Evolutionary conservation across 306 rosid species (phyloP), one percentile per base, ranked within the genome.

Genomic region (Dryas drummondii): DNA sequence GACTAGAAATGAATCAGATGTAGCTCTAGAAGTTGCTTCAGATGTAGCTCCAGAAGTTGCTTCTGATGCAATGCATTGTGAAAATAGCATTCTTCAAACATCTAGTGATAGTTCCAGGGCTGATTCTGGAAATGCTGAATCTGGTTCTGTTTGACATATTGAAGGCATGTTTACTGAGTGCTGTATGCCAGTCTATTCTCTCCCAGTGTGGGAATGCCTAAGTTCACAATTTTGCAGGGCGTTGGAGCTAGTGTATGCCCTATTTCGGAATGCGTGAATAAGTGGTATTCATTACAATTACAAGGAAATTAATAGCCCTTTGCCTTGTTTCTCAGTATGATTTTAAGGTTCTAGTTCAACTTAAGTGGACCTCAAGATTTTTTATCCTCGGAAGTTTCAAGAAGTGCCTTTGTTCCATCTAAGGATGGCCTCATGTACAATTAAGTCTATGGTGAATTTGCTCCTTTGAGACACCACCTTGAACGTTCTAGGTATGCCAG

Each of bases 151-250:
- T 40, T 72, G 81, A 82, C 63, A 69, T 70, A 32, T 55, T 27
- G 73, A 58, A 26, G 58, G 67, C 51, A 19, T 61, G 73, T 66
- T 48, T 70, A 26, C 82, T 52, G 81, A 83, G 50, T 54, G 50
- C 26, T 49, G 41, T 50, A 66, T 59, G 71, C 74, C 46, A 59
- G 52, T 58, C 61, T 37, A 66, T 14, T 55, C 55, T 73, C 81
- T 57, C 79, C 81, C 74, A 67, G 42, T 55, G 73, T 49, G 56
- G 69, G 83, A 58, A 44, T 47, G 72, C 78, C 78, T 80, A 80
- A 56, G 71, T 79, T 74, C 74, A 79, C 82, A 75, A 70, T 84
- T 82, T 80, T 74, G 27, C 81, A 75, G 84, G 88, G 85, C 81
- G 72, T 64, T 82, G 82, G 80, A 75, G 82, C 73, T 63, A 62